Conservation (phyloP, 345 rosid genomes). For the Durio zibethinus region DNA sequence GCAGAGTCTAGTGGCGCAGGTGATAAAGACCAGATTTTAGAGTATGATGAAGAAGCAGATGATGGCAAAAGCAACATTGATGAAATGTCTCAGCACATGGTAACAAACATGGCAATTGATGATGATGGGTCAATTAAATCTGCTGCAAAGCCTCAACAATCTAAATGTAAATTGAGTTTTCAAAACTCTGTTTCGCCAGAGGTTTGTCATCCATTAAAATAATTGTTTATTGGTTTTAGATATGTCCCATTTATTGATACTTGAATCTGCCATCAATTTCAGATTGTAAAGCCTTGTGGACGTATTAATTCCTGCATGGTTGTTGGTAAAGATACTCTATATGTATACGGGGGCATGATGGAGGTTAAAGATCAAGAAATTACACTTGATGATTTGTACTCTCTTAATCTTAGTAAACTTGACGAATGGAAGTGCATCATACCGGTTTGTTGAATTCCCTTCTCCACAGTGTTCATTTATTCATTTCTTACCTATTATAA, state of each 20-base stretch:
- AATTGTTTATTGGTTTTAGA: background rate
- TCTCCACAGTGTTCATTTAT: conserved; percentile 10
- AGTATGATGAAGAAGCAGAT: conserved; percentile 33
- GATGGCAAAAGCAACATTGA: conserved; percentile 45
- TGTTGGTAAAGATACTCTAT: conserved; percentile 84
- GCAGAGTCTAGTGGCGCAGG: conserved; percentile 30
- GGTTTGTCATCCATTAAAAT: conserved; percentile 45
- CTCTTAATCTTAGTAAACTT: conserved; percentile 93
- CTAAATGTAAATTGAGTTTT: conserved; percentile 37
- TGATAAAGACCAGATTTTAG: conserved; percentile 34
- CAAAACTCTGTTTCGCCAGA: conserved; percentile 59
- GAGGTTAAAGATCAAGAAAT: conserved; percentile 86
- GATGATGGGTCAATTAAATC: conserved; percentile 34
- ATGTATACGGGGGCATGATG: conserved; percentile 98
- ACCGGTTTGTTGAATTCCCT: conserved; percentile 59
- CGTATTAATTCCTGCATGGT: conserved; percentile 91
- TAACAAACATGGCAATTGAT: conserved; percentile 34
- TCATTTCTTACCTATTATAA: conserved; percentile 1
- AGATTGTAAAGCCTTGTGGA: conserved; percentile 95
- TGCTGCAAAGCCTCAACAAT: conserved; percentile 37
- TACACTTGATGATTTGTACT: conserved; percentile 88
- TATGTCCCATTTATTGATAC: conserved; percentile 14
- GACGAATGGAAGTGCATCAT: conserved; percentile 98
- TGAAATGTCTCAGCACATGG: conserved; percentile 49
- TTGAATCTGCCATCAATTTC: conserved; percentile 18